These are phyloP conservation scores for Gilbertella persicaria DNA, from an alignment of 371 early-diverging fungal genomes.

Conservation along the genomic window DNA sequence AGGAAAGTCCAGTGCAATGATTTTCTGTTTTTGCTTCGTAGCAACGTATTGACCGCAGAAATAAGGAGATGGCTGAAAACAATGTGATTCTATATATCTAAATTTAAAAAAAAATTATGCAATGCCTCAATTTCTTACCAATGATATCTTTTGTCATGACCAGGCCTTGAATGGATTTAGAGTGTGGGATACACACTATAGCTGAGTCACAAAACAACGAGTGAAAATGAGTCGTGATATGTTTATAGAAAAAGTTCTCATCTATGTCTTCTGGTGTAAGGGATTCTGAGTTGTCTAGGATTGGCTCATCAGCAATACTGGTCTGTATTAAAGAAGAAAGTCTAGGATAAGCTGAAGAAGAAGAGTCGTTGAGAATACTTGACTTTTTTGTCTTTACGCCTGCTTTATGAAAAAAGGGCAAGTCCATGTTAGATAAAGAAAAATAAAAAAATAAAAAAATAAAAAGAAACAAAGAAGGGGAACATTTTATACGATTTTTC, in stretches of 20 bases:
- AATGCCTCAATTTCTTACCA: conserved; percentile 32
- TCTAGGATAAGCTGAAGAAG: conserved; percentile 31
- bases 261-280: conserved; percentile 49
- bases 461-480: too few species aligned
- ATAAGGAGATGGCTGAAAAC: conserved; percentile 62
- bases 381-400: conserved; percentile 35
- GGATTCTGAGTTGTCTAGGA: not conserved
- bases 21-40: conserved; percentile 52
- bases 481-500: too few species aligned
- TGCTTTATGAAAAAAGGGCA: conserved; percentile 37
- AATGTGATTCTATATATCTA: conserved; percentile 54
- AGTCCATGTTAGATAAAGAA: conserved; percentile 19
- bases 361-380: conserved; percentile 2
- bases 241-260: conserved; percentile 52
- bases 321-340: conserved; percentile 39
- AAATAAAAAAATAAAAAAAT: too few species aligned
- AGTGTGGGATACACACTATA: conserved; percentile 61
- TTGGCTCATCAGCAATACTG: conserved; percentile 10
- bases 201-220: conserved; percentile 48
- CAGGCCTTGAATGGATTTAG: conserved; percentile 54
- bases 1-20: conserved; percentile 55
- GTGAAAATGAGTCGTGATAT: conserved; percentile 42
- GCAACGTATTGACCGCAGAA: conserved; percentile 59
- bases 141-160: conserved; percentile 57
- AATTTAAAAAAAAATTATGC: not conserved